These are phyloP conservation scores for Phialemoniopsis sp. DNA, from an alignment of 2,329 filamentous ascomycete species.

Conservation along the genomic window DNA sequence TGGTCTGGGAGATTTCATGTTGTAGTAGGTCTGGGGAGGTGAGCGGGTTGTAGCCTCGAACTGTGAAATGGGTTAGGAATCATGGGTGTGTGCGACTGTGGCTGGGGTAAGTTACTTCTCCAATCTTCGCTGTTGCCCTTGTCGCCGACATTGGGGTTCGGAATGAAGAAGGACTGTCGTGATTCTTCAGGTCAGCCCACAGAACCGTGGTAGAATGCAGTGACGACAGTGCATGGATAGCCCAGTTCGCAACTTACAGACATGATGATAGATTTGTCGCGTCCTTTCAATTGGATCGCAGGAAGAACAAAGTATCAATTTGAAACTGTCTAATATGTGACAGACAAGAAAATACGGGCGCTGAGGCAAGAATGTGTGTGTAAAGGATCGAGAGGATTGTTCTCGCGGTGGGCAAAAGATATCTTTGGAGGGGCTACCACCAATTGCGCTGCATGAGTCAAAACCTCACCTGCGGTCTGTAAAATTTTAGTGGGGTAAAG, in stretches of 20 bases:
- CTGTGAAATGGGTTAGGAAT: constrained; percentile 48
- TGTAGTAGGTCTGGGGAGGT: constrained; percentile 93
- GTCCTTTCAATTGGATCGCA: no score
- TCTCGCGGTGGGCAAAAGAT: constrained; percentile 1
- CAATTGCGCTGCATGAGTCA: neutral
- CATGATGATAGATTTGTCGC: constrained; percentile 15
- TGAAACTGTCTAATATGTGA: no score
- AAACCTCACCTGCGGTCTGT: no score
- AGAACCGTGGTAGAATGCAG: neutral
- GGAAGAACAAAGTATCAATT: no score
- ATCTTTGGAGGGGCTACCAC: neutral
- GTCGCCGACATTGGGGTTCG: constrained; percentile 77
- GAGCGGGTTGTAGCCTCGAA: constrained; percentile 88
- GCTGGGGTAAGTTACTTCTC: constrained; percentile 57
- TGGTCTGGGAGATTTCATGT: constrained; percentile 73
- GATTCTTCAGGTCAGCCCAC: constrained; percentile 17
- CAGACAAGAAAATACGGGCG: no score
- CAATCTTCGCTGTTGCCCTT: constrained; percentile 72
- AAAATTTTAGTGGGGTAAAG: no score
- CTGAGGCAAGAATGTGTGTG: neutral
- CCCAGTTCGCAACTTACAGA: constrained; percentile 21
- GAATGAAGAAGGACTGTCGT: constrained; percentile 62
- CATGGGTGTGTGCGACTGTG: constrained; percentile 1
- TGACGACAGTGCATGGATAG: constrained; percentile 3
- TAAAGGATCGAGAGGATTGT: neutral